These are phyloP conservation scores for Leucocoprinus leucothites DNA, from an alignment of 768 basidiomycete genomes.

Conservation along the genomic window DNA sequence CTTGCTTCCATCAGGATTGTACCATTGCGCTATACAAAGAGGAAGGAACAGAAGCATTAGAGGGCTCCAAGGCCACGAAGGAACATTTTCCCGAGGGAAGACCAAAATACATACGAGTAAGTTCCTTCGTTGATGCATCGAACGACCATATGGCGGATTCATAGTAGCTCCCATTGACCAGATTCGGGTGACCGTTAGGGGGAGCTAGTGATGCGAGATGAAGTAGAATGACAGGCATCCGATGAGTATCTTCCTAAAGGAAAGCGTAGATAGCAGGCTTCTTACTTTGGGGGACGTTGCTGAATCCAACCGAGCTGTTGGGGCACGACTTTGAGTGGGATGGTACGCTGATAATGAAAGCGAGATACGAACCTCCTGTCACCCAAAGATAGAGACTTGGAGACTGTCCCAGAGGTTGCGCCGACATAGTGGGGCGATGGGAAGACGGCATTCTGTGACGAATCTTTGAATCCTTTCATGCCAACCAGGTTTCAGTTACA, in stretches of 20 bases:
- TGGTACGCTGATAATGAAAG: not conserved
- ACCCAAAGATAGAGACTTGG: constrained; percentile 13
- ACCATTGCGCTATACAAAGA: constrained; percentile 35
- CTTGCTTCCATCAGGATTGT: constrained; percentile 40
- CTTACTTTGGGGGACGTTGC: constrained; percentile 35
- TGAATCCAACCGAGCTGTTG: constrained; percentile 30
- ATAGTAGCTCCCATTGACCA: constrained; percentile 16
- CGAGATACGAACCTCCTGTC: constrained; percentile 19
- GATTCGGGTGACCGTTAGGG: constrained; percentile 16
- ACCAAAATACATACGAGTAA: constrained; percentile 31
- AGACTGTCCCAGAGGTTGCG: constrained; percentile 18
- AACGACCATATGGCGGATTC: constrained; percentile 50
- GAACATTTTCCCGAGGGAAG: not conserved
- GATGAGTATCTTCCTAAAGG: not conserved
- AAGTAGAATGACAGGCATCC: not conserved
- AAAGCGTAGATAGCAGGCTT: not conserved
- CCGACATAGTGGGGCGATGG: constrained; percentile 37
- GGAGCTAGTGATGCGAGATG: constrained; percentile 23
- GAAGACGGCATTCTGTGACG: constrained; percentile 36
- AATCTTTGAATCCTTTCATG: not conserved
- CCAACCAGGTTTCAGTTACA: not conserved
- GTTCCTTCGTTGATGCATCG: constrained; percentile 31
- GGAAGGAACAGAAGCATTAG: not conserved
- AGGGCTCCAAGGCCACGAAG: not conserved
- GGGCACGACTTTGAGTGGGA: not conserved